Conservation (phyloP, 371 early-diverging fungal genomes). For the Mucor sp. region DNA sequence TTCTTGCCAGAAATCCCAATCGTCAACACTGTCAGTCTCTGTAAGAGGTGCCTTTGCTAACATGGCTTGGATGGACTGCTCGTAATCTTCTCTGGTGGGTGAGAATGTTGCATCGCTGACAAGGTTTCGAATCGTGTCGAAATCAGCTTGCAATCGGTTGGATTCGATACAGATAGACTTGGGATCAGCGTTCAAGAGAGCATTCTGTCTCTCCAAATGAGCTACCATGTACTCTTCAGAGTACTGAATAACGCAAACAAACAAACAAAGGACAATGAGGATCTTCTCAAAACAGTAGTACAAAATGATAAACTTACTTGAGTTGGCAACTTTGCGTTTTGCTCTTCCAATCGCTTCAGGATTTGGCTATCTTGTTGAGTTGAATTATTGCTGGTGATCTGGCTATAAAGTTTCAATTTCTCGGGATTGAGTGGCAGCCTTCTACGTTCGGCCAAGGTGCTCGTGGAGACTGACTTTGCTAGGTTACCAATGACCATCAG, state of each 20-base stretch:
- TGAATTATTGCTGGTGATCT: background rate
- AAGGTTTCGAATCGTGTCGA: slow-evolving; percentile 52
- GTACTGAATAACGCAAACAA: slow-evolving; percentile 31
- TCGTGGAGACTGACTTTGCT: slow-evolving; percentile 23
- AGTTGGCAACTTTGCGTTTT: slow-evolving; percentile 49
- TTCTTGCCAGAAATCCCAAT: slow-evolving; percentile 95
- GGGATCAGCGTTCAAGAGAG: slow-evolving; percentile 58
- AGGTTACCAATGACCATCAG: slow-evolving; percentile 6
- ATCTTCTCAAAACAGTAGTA: background rate
- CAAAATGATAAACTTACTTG: slow-evolving; percentile 29
- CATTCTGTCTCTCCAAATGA: slow-evolving; percentile 62
- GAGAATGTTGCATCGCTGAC: slow-evolving; percentile 46
- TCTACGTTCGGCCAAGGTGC: slow-evolving; percentile 28
- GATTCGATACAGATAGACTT: slow-evolving; percentile 63
- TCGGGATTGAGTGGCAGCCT: slow-evolving; percentile 16
- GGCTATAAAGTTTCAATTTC: slow-evolving; percentile 18
- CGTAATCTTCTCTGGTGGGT: slow-evolving; percentile 26
- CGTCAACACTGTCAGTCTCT: slow-evolving; percentile 22
- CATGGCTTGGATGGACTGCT: slow-evolving; percentile 28
- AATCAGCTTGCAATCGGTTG: slow-evolving; percentile 58
- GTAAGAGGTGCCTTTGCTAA: slow-evolving; percentile 12
- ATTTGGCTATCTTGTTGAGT: slow-evolving; percentile 13
- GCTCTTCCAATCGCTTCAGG: slow-evolving; percentile 37
- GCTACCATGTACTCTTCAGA: slow-evolving; percentile 60
- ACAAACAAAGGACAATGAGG: background rate